These are phyloP conservation scores for Ottelia alismoides DNA, from an alignment of 106 monocot genomes.

Conservation along the genomic window DNA sequence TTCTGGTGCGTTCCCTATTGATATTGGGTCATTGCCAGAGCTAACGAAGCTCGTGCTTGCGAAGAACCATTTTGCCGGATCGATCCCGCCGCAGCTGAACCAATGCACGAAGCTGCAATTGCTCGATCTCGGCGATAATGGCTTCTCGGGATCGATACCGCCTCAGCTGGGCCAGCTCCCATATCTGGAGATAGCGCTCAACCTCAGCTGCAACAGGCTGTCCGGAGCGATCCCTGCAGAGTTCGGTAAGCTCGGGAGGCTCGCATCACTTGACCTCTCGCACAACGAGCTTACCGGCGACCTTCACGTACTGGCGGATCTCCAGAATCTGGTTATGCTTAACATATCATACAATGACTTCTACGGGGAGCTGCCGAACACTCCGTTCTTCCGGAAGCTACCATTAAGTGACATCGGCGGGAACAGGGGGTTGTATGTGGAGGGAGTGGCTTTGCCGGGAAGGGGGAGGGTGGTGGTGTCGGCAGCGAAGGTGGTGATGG, in stretches of 20 bases:
- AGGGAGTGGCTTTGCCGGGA: conserved; percentile 3
- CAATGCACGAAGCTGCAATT: conserved; percentile 52
- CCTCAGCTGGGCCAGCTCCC: conserved; percentile 44
- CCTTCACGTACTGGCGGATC: conserved; percentile 28
- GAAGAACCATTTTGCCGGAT: conserved; percentile 43
- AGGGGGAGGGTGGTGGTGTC: conserved; percentile 2
- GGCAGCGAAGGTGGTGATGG: conserved; percentile 30
- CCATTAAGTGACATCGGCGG: conserved; percentile 52
- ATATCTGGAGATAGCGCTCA: conserved; percentile 57
- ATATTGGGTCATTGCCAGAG: conserved; percentile 30
- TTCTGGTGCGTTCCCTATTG: conserved; percentile 22
- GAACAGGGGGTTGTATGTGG: conserved; percentile 31
- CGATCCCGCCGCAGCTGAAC: conserved; percentile 55
- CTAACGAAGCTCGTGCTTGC: conserved; percentile 67
- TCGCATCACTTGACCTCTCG: conserved; percentile 66
- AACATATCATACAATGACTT: conserved; percentile 80
- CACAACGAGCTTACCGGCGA: conserved; percentile 72
- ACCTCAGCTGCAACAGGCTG: conserved; percentile 59
- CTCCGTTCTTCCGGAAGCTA: conserved; percentile 66
- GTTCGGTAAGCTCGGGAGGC: conserved; percentile 40
- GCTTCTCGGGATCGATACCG: conserved; percentile 44
- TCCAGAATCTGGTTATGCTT: conserved; percentile 74
- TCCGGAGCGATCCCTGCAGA: conserved; percentile 56
- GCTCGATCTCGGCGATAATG: conserved; percentile 58
- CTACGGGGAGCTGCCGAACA: conserved; percentile 45